Conservation (phyloP, 192 early-diverging fungal genomes). For the Umbelopsis sp. region DNA sequence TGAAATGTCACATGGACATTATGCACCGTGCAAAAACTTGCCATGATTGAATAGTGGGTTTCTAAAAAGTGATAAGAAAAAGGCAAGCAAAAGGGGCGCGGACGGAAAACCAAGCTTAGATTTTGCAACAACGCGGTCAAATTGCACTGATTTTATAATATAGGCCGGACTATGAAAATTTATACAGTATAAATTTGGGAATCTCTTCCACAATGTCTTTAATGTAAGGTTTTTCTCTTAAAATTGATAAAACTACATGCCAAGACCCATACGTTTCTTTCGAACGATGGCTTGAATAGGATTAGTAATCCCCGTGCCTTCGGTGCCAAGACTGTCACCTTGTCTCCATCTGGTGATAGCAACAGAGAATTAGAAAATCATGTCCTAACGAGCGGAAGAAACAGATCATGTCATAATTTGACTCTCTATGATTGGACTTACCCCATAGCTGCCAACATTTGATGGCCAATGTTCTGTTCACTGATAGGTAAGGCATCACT, state of each 20-base stretch:
- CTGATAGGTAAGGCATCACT: conserved; percentile 53
- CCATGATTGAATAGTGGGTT: conserved; percentile 5
- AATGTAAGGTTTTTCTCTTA: too few relatives aligned
- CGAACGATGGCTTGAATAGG: conserved; percentile 59
- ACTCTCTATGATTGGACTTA: conserved; percentile 33
- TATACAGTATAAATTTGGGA: background rate
- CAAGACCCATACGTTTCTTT: conserved; percentile 47
- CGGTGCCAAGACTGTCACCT: conserved; percentile 49
- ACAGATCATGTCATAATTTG: background rate
- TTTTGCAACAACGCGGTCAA: conserved; percentile 18
- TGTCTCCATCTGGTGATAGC: conserved; percentile 45
- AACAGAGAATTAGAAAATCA: conserved; percentile 11
- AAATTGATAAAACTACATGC: conserved; percentile 28
- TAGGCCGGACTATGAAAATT: conserved; percentile 9
- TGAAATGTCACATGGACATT: background rate
- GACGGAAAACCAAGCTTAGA: conserved; percentile 4
- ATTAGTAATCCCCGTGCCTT: conserved; percentile 48
- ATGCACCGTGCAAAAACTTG: background rate
- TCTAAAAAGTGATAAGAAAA: conserved; percentile 5
- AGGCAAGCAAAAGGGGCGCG: background rate
- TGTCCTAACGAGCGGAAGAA: background rate
- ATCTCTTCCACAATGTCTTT: background rate
- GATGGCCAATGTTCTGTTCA: conserved; percentile 64
- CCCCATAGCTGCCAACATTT: conserved; percentile 72
- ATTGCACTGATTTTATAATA: background rate